A percentile compares a stretch with the other conserved stretches of the same genome.
phyloP scores from a whole-genome alignment of 2,329 filamentous ascomycete species.

The Penicillium freii region DNA sequence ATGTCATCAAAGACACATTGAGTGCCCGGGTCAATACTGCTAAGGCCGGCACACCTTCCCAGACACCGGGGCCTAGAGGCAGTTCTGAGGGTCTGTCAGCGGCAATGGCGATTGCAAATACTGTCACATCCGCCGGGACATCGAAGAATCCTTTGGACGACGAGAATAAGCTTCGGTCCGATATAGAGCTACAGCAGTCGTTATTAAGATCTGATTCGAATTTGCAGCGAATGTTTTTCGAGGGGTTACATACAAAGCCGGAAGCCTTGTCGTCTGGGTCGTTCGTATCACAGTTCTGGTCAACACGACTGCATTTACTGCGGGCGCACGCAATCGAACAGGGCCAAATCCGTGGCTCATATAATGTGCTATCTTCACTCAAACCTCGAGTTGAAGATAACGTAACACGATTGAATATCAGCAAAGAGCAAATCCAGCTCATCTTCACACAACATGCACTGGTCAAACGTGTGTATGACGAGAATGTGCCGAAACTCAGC shows the following conservation, averaged over 20 bases:
- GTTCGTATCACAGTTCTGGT: constrained; percentile 94
- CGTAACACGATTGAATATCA: constrained; percentile 76
- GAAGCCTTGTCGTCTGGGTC: constrained; percentile 75
- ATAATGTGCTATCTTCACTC: constrained; percentile 89
- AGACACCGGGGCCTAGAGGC: constrained; percentile 34
- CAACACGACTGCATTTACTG: constrained; percentile 77
- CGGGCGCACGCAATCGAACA: constrained; percentile 88
- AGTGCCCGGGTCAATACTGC: constrained; percentile 71
- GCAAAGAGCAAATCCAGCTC: constrained; percentile 85
- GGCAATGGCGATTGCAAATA: constrained; percentile 75
- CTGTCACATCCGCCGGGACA: constrained; percentile 53
- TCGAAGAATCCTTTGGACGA: constrained; percentile 69
- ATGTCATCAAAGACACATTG: constrained; percentile 77
- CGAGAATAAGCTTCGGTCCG: constrained; percentile 70
- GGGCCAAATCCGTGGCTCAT: constrained; percentile 80
- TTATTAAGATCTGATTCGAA: constrained; percentile 76
- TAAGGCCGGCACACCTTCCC: constrained; percentile 52
- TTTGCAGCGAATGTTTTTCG: constrained; percentile 81
- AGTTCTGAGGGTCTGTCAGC: constrained; percentile 55
- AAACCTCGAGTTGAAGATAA: constrained; percentile 76
- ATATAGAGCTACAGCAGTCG: constrained; percentile 82
- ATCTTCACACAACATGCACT: constrained; percentile 93
- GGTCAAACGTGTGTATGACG: constrained; percentile 86
- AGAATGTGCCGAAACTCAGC: constrained; percentile 78
- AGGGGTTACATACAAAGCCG: constrained; percentile 78